Percentiles rank a stretch among this genome's conserved stretches.
Conservation (phyloP, 768 basidiomycete species). For the Mycena leptocephala region DNA sequence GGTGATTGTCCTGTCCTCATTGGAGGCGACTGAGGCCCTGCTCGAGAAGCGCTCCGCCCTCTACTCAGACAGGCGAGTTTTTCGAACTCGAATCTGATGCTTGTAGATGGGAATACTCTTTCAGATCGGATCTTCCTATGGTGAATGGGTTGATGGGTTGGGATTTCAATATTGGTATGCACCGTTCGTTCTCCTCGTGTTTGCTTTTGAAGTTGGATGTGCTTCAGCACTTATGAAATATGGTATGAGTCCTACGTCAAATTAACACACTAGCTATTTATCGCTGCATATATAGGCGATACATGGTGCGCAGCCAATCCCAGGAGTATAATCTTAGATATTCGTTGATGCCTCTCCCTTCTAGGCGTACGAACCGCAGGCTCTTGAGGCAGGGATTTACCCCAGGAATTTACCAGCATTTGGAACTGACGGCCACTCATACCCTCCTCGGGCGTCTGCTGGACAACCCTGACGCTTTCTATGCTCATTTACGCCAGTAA, state of each 20-base stretch:
- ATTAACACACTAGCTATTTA: not conserved
- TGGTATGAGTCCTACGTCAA: not conserved
- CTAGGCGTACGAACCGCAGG: constrained; percentile 16
- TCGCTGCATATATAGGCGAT: not conserved
- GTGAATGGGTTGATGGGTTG: too few relatives aligned
- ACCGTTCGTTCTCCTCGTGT: too few relatives aligned
- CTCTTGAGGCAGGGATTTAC: too few relatives aligned
- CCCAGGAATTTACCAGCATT: too few relatives aligned
- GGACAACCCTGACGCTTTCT: not conserved
- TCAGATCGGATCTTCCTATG: not conserved
- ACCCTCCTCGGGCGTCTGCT: not conserved
- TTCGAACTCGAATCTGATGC: constrained; percentile 18
- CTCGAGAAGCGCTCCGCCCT: too few relatives aligned
- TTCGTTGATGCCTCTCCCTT: constrained; percentile 7
- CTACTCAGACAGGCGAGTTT: too few relatives aligned
- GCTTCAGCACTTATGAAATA: too few relatives aligned
- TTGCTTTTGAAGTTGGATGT: too few relatives aligned
- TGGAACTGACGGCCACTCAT: constrained; percentile 40
- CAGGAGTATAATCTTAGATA: not conserved
- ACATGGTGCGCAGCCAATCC: not conserved
- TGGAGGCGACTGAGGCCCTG: too few relatives aligned
- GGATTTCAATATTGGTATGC: too few relatives aligned
- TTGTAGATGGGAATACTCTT: not conserved
- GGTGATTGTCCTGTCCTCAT: too few relatives aligned
- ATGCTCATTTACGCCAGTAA: not conserved